Base-by-base conservation (phyloP, 768 basidiomycete species). In the Sutorius australiensis region DNA sequence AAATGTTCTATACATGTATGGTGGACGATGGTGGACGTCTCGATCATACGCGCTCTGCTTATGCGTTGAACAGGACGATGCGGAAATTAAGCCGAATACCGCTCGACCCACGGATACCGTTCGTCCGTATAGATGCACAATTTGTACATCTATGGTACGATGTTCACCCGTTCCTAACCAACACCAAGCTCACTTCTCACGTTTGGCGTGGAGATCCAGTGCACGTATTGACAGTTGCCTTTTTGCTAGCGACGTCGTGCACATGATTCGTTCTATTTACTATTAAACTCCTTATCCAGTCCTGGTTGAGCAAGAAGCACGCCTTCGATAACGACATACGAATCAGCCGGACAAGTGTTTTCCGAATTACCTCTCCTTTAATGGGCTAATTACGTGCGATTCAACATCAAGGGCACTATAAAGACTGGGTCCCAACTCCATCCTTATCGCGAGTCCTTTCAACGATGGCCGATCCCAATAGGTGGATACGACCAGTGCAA, bases 401-500 rank as follows among this genome's bases (percentile, higher is more conserved):
- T 7, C 14, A 6, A 34, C 14, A 34, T 16, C 6, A 34, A 34
- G 16, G 33, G 33, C 33, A 14, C 8, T 24, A 38, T 17, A 19
- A 17, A 41, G 24, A 27, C 8, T 21, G 24, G 27, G 8, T 5
- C 24, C 16, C 13, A 27, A 3, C 24, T 16, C 27, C 12, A 3
- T 27, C 43, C 33, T 30, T 10, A 28, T 32, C 27, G 6, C 9
- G 8, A 33, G 21, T 8, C n/a, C 33, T 6, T 24, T 24, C 11
- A 30, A n/a, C 9, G 27, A 69, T 68, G 68, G 33, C 66, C 6
- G 56, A 66, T 31, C 41, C 55, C 28, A 59, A 64, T 54, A 68
- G 52, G 67, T 61, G 39, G 44, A 16, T 12, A 13, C 2, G 36
- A 1, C 19, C 14, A 9, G 3, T 1, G 14, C 40, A 30, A 36